phyloP scores from a whole-genome alignment of 2,329 filamentous ascomycete genomes.

The Lecanosticta acicola region DNA sequence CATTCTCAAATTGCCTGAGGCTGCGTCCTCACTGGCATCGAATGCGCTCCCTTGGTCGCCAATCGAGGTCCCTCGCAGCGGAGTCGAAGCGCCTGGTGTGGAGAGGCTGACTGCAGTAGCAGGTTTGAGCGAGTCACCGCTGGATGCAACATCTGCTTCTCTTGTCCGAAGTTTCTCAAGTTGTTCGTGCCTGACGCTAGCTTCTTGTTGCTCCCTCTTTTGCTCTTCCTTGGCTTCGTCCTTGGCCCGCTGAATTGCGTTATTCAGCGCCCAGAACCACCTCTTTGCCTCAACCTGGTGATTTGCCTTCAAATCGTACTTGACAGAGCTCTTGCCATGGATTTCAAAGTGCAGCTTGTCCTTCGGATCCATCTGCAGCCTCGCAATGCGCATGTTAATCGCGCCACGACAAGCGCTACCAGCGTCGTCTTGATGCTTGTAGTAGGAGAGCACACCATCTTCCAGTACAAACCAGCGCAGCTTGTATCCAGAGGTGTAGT shows the following conservation, averaged over 20 bases:
- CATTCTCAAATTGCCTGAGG: slow-evolving; percentile 38
- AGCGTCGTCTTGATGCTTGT: slow-evolving; percentile 97
- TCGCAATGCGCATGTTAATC: slow-evolving; percentile 97
- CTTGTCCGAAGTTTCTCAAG: slow-evolving; percentile 43
- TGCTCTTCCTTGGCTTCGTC: slow-evolving; percentile 93
- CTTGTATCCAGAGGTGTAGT: slow-evolving; percentile 96
- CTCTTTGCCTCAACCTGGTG: slow-evolving; percentile 97
- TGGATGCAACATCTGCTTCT: slow-evolving; percentile 23
- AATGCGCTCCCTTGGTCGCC: slow-evolving; percentile 55
- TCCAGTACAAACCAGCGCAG: slow-evolving; percentile 96
- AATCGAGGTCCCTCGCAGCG: slow-evolving; percentile 42
- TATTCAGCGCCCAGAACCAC: slow-evolving; percentile 99
- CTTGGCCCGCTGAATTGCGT: slow-evolving; percentile 97
- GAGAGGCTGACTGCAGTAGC: slow-evolving; percentile 33
- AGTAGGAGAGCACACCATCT: slow-evolving; percentile 95
- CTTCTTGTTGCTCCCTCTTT: slow-evolving; percentile 65
- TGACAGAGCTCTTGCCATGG: slow-evolving; percentile 95
- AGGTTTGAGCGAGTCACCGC: slow-evolving; percentile 27
- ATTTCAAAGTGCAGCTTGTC: slow-evolving; percentile 96
- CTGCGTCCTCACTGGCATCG: slow-evolving; percentile 51
- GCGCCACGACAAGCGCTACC: slow-evolving; percentile 93
- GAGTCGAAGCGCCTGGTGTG: slow-evolving; percentile 29
- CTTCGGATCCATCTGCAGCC: slow-evolving; percentile 89
- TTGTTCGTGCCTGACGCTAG: slow-evolving; percentile 76
- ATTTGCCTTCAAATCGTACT: slow-evolving; percentile 95